Base-by-base conservation (phyloP, 2,329 filamentous ascomycete species). In the Apiospora sp. region DNA sequence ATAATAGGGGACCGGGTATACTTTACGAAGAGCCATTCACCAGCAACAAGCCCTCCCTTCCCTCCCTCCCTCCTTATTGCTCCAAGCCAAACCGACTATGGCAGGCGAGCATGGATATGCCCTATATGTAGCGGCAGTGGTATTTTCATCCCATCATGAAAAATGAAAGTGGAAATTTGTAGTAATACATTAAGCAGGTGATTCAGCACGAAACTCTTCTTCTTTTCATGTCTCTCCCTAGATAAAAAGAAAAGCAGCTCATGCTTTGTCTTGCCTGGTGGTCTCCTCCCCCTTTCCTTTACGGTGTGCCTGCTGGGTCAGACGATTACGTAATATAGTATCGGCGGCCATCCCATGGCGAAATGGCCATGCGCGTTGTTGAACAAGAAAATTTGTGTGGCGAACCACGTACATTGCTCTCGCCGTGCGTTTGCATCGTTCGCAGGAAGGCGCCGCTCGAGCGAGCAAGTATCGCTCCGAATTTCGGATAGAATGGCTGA, bases 121-220 rank as follows among this genome's bases (percentile, higher is more conserved):
- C 46, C 12, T 22, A 8, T 64, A 41, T 41, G 58, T n/a, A 13
- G 58, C 34, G 58, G 30, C 58, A n/a, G 22, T 24, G 58, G 19
- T 64, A 22, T 41, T 22, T 64, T 64, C 58, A 64, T 64, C 34
- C 34, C 58, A 37, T 64, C 58, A 64, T 64, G 34, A 64, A 64
- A 58, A 41, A 41, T 2, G 10, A 41, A 41, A 41, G 10, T 41
- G 7, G 10, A 41, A 41, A 54, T 22, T 34, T 41, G 22, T 64
- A 64, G 58, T 64, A 34, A 12, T 64, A 64, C 58, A 64, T 64
- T 41, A 14, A 41, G 4, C 19, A 24, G 41, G 34, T 64, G 19
- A 41, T 41, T n/a, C 8, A n/a, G 19, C 58, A 64, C n/a, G 30
- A 12, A 19, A 24, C 34, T 64, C 37, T 41, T 64, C 34, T 34